Base-by-base conservation (phyloP, 2,329 filamentous ascomycete genomes). In the Ophiostoma triangulosporum region DNA sequence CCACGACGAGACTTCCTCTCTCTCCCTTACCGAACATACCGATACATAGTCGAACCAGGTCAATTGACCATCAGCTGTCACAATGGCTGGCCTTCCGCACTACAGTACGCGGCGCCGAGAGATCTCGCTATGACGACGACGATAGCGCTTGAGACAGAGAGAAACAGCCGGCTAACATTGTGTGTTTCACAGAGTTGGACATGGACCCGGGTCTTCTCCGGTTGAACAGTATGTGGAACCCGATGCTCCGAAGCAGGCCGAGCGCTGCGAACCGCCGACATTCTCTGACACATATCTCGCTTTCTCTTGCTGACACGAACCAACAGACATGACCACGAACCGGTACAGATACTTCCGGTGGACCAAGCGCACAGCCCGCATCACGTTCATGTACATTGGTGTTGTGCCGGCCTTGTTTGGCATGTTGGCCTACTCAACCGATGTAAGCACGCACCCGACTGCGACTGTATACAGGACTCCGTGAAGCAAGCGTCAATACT, bases 341-440 rank as follows among this genome's bases (percentile, higher is more conserved):
- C 85, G 93, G 60, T 84, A 90, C 79, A 88, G 88, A 72, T 95
- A 88, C 79, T 98, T 97, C 79, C 80, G 88, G 69, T 97, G 88
- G 88, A 97, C 86, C 33, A 78, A 81, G 51, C 78, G 86, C 64
- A 95, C 88, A 46, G 88, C 88, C 29, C 81, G 80, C 72, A 69
- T 96, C 64, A 83, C 84, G 4, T 80, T 96, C 65, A 74, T 84
- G 59, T 96, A 91, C 69, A 77, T 85, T 55, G 72, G 82, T 32
- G 72, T 83, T 52, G 78, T 96, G 43, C 93, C 93, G 7, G 68
- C 72, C 38, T 73, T 86, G 54, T 62, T 95, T 60, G 82, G 82
- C 48, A 82, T 83, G 64, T 64, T 87, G 54, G 88, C 81, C 55
- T 94, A 86, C 67, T 81, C 79, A 65, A 90, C 84, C 58, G 91